phyloP scores from a whole-genome alignment of 1,139 yeast genomes.

The Suhomyces panamericanus region DNA sequence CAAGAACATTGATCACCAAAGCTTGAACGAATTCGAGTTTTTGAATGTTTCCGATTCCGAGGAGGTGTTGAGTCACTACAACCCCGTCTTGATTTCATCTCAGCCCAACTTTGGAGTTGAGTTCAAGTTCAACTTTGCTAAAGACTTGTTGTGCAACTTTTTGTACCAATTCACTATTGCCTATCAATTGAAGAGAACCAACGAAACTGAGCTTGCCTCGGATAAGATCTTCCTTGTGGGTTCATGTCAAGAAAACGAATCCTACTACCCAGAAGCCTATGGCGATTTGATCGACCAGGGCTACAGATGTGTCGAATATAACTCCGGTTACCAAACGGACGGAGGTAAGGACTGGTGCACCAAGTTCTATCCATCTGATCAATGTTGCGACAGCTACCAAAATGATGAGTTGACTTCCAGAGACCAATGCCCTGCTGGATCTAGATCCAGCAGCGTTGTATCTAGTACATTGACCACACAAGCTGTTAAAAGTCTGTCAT shows the following conservation, averaged over 20 bases:
- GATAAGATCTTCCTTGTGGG: constrained; percentile 25
- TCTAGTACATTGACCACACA: not conserved
- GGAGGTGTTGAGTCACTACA: constrained; percentile 16
- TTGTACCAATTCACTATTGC: constrained; percentile 22
- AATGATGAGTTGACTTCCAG: constrained; percentile 19
- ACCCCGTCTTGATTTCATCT: constrained; percentile 20
- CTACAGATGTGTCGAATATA: constrained; percentile 24
- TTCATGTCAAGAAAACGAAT: constrained; percentile 20
- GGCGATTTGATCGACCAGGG: constrained; percentile 17
- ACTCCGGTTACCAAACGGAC: constrained; percentile 22
- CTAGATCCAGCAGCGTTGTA: not conserved
- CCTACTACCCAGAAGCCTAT: constrained; percentile 19
- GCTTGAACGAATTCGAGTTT: constrained; percentile 17
- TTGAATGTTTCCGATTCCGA: constrained; percentile 20
- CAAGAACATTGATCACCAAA: constrained; percentile 17
- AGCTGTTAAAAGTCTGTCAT: not conserved
- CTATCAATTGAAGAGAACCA: constrained; percentile 19
- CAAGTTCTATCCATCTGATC: constrained; percentile 19
- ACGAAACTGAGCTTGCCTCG: constrained; percentile 13
- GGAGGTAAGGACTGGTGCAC: constrained; percentile 26
- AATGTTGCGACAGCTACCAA: constrained; percentile 18
- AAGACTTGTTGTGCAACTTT: constrained; percentile 23
- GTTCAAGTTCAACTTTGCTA: constrained; percentile 20
- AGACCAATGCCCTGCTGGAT: constrained; percentile 18
- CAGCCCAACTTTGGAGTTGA: constrained; percentile 23